These are phyloP conservation scores for Adiantum capillusveneris DNA, from an alignment of 75 land plant species.

Conservation along the genomic window DNA sequence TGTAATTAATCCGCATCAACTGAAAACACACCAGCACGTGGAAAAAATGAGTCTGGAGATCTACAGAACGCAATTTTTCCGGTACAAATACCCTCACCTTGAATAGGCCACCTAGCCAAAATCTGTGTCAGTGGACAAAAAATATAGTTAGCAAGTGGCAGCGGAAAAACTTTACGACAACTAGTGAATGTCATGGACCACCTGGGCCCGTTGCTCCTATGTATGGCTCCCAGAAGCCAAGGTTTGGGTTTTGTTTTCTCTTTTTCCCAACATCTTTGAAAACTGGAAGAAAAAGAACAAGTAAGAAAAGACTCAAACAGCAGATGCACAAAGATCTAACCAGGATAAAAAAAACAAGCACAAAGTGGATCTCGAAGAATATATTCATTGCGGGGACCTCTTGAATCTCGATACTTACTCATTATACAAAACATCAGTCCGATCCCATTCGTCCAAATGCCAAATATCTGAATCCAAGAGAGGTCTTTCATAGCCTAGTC, in stretches of 20 bases:
- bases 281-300: conserved; percentile 37
- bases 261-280: conserved; percentile 63
- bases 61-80: too few relatives aligned
- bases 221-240: conserved; percentile 79
- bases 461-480: conserved; percentile 82
- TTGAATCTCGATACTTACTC: conserved; percentile 36
- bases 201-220: conserved; percentile 72
- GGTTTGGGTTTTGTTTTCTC: conserved; percentile 65
- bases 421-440: conserved; percentile 53
- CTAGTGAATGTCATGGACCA: conserved; percentile 7
- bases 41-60: too few relatives aligned
- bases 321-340: too few relatives aligned
- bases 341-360: too few relatives aligned
- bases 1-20: too few relatives aligned
- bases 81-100: too few relatives aligned
- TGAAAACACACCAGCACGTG: too few relatives aligned
- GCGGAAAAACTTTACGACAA: not conserved
- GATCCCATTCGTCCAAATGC: conserved; percentile 91
- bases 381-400: too few relatives aligned
- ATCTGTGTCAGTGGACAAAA: conserved; percentile 41
- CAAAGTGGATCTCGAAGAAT: too few relatives aligned
- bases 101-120: conserved; percentile 90
- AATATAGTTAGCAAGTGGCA: not conserved
- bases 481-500: conserved; percentile 61
- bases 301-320: too few relatives aligned